Base-by-base conservation (phyloP, 148 eudicot species). In the Rhododendron simsii region DNA sequence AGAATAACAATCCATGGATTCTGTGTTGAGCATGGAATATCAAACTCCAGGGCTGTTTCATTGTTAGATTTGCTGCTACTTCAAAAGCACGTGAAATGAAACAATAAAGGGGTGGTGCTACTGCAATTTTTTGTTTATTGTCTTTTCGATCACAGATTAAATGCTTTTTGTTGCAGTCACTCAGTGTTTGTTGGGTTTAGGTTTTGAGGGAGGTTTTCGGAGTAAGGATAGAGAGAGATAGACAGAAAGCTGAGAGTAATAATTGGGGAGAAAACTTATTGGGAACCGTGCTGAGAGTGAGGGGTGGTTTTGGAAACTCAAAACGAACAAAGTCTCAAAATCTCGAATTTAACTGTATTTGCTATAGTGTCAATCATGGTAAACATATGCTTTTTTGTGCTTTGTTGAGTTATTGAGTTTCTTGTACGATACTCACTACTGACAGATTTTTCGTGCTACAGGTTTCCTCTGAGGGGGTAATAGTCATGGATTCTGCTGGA, bases 401-500 rank as follows among this genome's bases (percentile, higher is more conserved):
- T 73, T 48, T 18, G 23, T 83, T 67, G 23, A 20, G n/a, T 83
- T 69, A 11, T 3, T 26, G 23, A 13, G 37, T 4, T 65, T 15
- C 55, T 13, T 41, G 75, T 67, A 83, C 11, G 1, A 81, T 13
- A 48, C 37, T 71, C 45, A 48, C 73, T 20, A 12, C 55, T 26
- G 86, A 71, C 47, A 80, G 78, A 61, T 82, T 20, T 18, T 21
- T 67, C 13, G 11, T 90, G 85, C 82, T 87, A 50, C 88, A 94
- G 98, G 98, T 94, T 84, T 86, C 89, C n/a, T 78, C 74, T 37
- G 88, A 91, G 86, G 91, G 81, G 76, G 80, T 91, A 81, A 83
- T 85, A 75, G 95, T 94, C 45, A 91, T 78, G 88, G 95, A 93
- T 92, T 82, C 84, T 76, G 90, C 87, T 69, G 98, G 98, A 84